These are phyloP conservation scores for Aspergillus haitiensis DNA, from an alignment of 495 filamentous ascomycete genomes.

Conservation along the genomic window DNA sequence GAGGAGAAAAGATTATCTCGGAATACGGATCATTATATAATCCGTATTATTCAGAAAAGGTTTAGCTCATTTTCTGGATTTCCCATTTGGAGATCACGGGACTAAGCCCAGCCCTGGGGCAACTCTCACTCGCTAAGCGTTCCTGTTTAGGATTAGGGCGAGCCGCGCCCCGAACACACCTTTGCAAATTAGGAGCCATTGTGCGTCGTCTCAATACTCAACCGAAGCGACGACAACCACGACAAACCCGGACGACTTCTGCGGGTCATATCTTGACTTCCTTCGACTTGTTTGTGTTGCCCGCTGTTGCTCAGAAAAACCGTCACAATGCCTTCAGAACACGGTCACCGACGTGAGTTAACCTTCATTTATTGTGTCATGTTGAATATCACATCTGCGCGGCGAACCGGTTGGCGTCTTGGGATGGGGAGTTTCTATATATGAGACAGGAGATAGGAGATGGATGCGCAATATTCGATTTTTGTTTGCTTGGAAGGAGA, in stretches of 20 bases:
- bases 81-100: constrained; percentile 34
- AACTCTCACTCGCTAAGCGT: constrained; percentile 36
- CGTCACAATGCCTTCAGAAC: constrained; percentile 79
- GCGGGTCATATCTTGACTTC: constrained; percentile 46
- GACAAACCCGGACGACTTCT: constrained; percentile 51
- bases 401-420: constrained; percentile 3
- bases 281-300: constrained; percentile 52
- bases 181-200: constrained; percentile 43
- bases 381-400: constrained; percentile 21
- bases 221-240: constrained; percentile 54
- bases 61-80: constrained; percentile 16
- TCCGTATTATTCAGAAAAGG: constrained; percentile 20
- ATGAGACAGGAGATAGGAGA: constrained; percentile 1
- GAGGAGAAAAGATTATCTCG: constrained; percentile 19
- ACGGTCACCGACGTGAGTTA: constrained; percentile 80
- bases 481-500: constrained; percentile 16
- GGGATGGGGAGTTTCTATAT: constrained; percentile 1
- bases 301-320: constrained; percentile 48
- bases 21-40: constrained; percentile 21
- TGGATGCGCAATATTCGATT: constrained; percentile 6
- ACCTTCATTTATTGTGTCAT: constrained; percentile 14
- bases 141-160: constrained; percentile 43
- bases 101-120: constrained; percentile 43
- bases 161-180: constrained; percentile 41
- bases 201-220: constrained; percentile 39